These are phyloP conservation scores for Lactarius tabidus DNA, from an alignment of 768 basidiomycete genomes.

Conservation along the genomic window DNA sequence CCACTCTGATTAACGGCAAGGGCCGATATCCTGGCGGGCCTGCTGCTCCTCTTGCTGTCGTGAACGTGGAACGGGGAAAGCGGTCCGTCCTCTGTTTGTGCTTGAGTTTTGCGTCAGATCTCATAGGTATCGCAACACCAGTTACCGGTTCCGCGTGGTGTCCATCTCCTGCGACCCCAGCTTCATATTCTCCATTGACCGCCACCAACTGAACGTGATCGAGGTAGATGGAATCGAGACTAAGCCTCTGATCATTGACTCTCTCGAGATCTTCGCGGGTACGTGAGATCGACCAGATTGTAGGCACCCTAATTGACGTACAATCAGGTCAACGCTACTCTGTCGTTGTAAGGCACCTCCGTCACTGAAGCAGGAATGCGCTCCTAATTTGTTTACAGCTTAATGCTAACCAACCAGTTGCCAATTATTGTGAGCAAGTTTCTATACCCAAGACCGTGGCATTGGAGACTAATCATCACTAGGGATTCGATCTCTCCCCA, in stretches of 20 bases:
- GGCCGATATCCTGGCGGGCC: slow-evolving; percentile 37
- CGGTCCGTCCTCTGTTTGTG: slow-evolving; percentile 8
- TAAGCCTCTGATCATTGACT: slow-evolving; percentile 36
- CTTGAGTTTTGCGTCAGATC: neutral
- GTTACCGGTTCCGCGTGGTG: slow-evolving; percentile 23
- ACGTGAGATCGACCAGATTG: slow-evolving; percentile 17
- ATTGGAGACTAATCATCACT: neutral
- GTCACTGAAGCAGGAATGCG: neutral
- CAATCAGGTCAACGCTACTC: neutral
- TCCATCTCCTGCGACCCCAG: slow-evolving; percentile 31
- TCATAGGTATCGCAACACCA: neutral
- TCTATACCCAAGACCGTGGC: neutral
- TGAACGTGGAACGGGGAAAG: slow-evolving; percentile 9
- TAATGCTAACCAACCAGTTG: slow-evolving; percentile 29
- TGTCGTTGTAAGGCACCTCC: slow-evolving; percentile 17
- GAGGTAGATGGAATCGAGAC: slow-evolving; percentile 38
- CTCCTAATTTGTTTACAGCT: slow-evolving; percentile 24
- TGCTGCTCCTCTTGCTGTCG: slow-evolving; percentile 5
- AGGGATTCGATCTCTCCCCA: slow-evolving; percentile 27
- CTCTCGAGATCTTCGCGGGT: slow-evolving; percentile 41
- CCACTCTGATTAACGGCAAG: slow-evolving; percentile 45
- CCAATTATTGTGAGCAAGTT: slow-evolving; percentile 40
- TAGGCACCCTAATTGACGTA: neutral
- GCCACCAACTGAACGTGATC: slow-evolving; percentile 40
- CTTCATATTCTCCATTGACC: slow-evolving; percentile 38